Percentiles rank a stretch among this genome's conserved stretches.
These are phyloP conservation scores for Ganoderma meredithae DNA, from an alignment of 1,284 basidiomycete genomes.

Conservation along the genomic window DNA sequence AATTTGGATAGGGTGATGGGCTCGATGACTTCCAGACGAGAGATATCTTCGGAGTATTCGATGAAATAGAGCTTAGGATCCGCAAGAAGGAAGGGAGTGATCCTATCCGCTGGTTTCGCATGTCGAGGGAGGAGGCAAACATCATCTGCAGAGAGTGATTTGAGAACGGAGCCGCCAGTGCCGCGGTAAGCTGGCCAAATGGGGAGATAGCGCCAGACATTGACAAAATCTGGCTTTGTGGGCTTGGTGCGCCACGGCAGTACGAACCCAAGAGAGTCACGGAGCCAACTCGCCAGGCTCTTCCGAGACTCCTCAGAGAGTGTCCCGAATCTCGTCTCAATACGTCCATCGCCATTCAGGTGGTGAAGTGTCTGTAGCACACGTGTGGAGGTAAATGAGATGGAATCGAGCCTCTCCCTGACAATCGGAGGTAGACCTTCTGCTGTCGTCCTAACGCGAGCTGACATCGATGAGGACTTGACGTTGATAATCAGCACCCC, in stretches of 20 bases:
- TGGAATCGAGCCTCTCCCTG: not conserved
- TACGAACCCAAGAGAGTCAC: not conserved
- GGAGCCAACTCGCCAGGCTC: slow-evolving; percentile 8
- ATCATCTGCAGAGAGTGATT: slow-evolving; percentile 8
- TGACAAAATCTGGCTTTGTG: not conserved
- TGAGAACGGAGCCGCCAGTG: not conserved
- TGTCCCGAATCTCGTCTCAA: not conserved
- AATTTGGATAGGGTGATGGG: not conserved
- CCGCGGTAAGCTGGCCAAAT: slow-evolving; percentile 18
- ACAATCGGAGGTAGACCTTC: not conserved
- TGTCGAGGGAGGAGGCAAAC: slow-evolving; percentile 14
- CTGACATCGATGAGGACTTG: not conserved
- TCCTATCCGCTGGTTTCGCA: not conserved
- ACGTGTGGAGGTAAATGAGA: slow-evolving; percentile 10
- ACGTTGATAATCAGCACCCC: slow-evolving; percentile 6
- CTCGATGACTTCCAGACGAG: not conserved
- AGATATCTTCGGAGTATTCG: not conserved
- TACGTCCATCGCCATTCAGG: not conserved
- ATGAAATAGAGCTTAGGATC: not conserved
- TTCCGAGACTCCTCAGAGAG: not conserved
- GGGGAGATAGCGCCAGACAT: slow-evolving; percentile 13
- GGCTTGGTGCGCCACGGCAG: not conserved
- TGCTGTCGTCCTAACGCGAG: not conserved
- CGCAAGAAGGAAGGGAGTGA: slow-evolving; percentile 1
- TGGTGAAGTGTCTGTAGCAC: slow-evolving; percentile 16